These are phyloP conservation scores for Chalara sp. DNA, from an alignment of 2,329 filamentous ascomycete genomes.

Conservation along the genomic window DNA sequence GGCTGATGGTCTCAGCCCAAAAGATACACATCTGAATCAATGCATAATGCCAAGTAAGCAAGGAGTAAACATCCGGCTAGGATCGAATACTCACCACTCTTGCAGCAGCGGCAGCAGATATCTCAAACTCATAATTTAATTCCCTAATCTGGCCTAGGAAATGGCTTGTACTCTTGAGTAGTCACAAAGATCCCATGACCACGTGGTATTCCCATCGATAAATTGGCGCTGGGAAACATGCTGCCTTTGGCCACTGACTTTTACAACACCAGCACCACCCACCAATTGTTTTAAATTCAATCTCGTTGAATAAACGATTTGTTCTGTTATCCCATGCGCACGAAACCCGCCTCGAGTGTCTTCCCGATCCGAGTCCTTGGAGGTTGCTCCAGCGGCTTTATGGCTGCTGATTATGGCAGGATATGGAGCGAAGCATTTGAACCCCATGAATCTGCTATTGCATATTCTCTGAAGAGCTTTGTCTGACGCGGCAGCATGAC, in stretches of 20 bases:
- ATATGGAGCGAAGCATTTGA: constrained; percentile 1
- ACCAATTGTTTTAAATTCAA: neutral
- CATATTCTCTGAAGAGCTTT: neutral
- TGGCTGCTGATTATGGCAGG: neutral
- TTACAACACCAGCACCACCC: neutral
- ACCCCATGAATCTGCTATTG: neutral
- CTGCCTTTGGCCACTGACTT: neutral
- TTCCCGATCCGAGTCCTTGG: neutral
- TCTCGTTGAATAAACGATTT: neutral
- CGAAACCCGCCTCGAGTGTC: neutral
- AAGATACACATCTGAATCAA: too few species aligned
- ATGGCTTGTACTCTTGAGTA: neutral
- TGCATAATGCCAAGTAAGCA: too few species aligned
- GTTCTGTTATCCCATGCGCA: neutral
- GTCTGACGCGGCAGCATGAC: neutral
- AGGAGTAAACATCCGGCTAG: too few species aligned
- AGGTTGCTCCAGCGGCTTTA: neutral
- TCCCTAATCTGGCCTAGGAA: neutral
- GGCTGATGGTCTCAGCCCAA: too few species aligned
- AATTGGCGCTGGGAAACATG: neutral
- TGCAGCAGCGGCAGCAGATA: too few species aligned
- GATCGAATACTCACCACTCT: too few species aligned
- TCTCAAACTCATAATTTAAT: too few species aligned
- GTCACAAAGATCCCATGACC: neutral
- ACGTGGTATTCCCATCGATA: neutral